Evolutionary conservation across 495 filamentous ascomycete genomes (phyloP).

Genomic region (Friedmanniomyces simplex): DNA sequence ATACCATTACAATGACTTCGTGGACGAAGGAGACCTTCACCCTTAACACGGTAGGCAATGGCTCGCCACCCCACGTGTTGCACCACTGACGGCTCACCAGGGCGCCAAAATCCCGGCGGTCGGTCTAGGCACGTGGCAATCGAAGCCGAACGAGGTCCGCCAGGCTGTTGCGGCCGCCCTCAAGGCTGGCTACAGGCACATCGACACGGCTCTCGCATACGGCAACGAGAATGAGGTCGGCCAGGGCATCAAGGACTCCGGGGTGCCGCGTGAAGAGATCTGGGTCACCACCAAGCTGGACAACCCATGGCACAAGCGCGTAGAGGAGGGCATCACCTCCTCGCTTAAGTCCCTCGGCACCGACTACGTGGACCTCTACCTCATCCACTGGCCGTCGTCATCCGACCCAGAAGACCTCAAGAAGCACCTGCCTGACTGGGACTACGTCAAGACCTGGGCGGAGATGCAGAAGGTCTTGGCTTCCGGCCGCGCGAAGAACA

Average conservation of each 20-base stretch:
- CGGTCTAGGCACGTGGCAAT: conserved; percentile 79
- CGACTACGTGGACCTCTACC: conserved; percentile 75
- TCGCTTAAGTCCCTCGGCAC: conserved; percentile 60
- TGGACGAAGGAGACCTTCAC: conserved; percentile 50
- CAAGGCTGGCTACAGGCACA: conserved; percentile 60
- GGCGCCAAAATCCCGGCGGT: conserved; percentile 69
- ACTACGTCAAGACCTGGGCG: conserved; percentile 69
- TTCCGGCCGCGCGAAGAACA: conserved; percentile 70
- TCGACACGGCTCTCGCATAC: conserved; percentile 69
- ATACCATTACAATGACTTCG: neutral
- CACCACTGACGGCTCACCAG: neutral
- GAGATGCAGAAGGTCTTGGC: conserved; percentile 72
- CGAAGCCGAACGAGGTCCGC: conserved; percentile 47
- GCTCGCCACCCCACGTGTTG: neutral
- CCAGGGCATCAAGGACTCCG: conserved; percentile 65
- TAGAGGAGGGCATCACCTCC: conserved; percentile 56
- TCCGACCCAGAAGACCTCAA: conserved; percentile 46
- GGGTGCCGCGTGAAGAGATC: conserved; percentile 69
- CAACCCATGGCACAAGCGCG: conserved; percentile 67
- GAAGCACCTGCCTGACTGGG: conserved; percentile 58
- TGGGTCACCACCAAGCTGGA: conserved; percentile 85
- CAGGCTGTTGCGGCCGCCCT: conserved; percentile 68
- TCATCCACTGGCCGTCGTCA: conserved; percentile 75
- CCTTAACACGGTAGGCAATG: conserved; percentile 51
- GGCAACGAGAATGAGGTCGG: conserved; percentile 79